Evolutionary conservation across 2,329 filamentous ascomycete species (phyloP), one percentile per base, ranked within the genome.

Genomic region (Rutstroemia sydowiana): DNA sequence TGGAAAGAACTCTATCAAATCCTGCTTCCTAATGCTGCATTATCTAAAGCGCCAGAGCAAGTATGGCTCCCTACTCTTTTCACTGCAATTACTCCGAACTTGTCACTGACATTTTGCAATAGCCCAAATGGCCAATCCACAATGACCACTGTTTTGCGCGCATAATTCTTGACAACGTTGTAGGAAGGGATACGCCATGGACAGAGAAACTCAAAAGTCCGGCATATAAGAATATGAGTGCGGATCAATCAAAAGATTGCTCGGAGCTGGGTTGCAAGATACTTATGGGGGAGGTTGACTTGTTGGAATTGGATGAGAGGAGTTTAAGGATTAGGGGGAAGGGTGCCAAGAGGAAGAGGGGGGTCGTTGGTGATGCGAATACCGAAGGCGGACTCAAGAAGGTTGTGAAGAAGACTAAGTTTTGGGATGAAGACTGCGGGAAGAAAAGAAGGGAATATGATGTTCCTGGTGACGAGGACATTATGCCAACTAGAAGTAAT

Each of bases 61-160:
- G 43, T 45, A 45, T 18, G 14, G 13, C 23, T 11, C 20, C 16
- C 44, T 14, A 21, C n/a, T 5, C n/a, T 20, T 21, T n/a, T 16
- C 31, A 31, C n/a, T 9, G 16, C n/a, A 20, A 7, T 14, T 16
- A 9, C 43, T n/a, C n/a, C 3, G 10, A 36, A 5, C 6, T 40
- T 32, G n/a, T 20, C 34, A 26, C 30, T 18, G 21, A 28, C 48
- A 21, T 11, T n/a, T 28, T 23, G 13, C 14, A 60, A 4, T 68
- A 74, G 58, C 34, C 59, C 6, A 57, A 59, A 23, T 75, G 72
- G 72, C 71, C 72, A 1, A 68, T 75, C 4, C 57, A 65, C 34
- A 57, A 69, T 8, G 70, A 73, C 53, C 71, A 73, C 56, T 73
- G 70, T 59, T 73, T 73, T 55, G 71, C 69, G 3, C 68, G 71